A percentile compares a stretch with the other conserved stretches of the same genome.
Conservation (phyloP, 2,329 filamentous ascomycete genomes). For the Parafenestella ontariensis region DNA sequence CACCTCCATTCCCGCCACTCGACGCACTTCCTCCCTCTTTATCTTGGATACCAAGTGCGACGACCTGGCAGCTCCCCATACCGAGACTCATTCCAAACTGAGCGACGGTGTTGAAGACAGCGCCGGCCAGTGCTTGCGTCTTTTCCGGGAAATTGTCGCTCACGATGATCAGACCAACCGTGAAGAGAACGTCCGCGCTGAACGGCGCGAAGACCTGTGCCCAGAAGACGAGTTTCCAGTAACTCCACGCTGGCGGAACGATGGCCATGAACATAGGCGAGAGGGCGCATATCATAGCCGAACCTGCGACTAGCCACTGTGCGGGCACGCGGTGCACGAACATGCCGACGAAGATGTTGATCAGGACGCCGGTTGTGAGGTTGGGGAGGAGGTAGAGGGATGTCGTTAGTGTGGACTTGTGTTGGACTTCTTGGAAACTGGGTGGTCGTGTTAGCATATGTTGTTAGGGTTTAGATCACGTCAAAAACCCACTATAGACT, state of each 20-base stretch:
- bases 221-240: constrained; percentile 59
- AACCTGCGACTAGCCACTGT: constrained; percentile 51
- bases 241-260: constrained; percentile 56
- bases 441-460: background rate
- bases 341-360: constrained; percentile 56
- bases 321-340: constrained; percentile 55
- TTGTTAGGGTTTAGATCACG: background rate
- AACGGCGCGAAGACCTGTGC: constrained; percentile 53
- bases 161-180: constrained; percentile 62
- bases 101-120: constrained; percentile 66
- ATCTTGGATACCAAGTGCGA: constrained; percentile 27
- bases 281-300: constrained; percentile 52
- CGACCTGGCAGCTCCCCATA: constrained; percentile 35
- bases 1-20: constrained; percentile 3
- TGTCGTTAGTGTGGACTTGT: constrained; percentile 38
- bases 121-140: constrained; percentile 66
- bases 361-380: constrained; percentile 46
- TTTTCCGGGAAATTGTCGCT: constrained; percentile 63
- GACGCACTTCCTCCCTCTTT: constrained; percentile 6
- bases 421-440: constrained; percentile 52
- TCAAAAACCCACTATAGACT: constrained; percentile 46
- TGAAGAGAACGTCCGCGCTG: constrained; percentile 61
- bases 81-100: constrained; percentile 61
- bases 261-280: constrained; percentile 65
- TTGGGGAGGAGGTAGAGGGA: constrained; percentile 55